Base-by-base conservation (phyloP, 2,329 filamentous ascomycete species). In the Mycosphaerella sp. region DNA sequence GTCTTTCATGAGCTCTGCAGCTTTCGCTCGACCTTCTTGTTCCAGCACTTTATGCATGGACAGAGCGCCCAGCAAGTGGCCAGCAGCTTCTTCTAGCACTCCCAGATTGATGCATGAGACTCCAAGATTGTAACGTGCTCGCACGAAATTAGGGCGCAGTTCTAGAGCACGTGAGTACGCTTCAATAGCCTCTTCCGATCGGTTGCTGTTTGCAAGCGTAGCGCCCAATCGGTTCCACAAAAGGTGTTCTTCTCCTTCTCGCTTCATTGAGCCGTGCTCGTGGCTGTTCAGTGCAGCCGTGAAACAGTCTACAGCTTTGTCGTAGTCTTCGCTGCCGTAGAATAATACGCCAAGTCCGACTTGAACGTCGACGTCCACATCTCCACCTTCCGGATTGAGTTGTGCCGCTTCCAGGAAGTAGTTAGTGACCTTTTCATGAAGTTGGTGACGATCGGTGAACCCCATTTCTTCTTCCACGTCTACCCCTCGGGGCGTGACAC, bases 291-390 rank as follows among this genome's bases (percentile, higher is more conserved):
- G 82, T 0, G 95, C 92, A 0, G 92, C 85, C 53, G 86, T 87
- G 80, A 98, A 98, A 77, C 95, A 98, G 76, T 98, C 93, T 38
- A 98, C 92, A 0, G 93, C 93, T 76, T 98, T 98, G 69, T 93
- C 89, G 75, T 96, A 97, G 69, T 97, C 92, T 73, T 98, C 93
- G 31, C 89, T 90, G 48, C 92, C 93, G 73, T 98, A 98, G 76
- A 98, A 97, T 12, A 98, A 81, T 4, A 98, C 93, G 36, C 95
- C 95, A 1, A 98, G 80, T 1, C 93, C 93, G 55, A 98, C 93
- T 73, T 98, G 95, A 6, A 98, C 93, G 69, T 98, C 93, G 0
- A 93, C 93, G 67, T 98, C 95, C 87, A 98, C 97, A 66, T 93
- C 89, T 66, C 90, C 89, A 57, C 92, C 93, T 46, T 89, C 85